Conservation (phyloP, 768 basidiomycete genomes). For the Trametes punicea region DNA sequence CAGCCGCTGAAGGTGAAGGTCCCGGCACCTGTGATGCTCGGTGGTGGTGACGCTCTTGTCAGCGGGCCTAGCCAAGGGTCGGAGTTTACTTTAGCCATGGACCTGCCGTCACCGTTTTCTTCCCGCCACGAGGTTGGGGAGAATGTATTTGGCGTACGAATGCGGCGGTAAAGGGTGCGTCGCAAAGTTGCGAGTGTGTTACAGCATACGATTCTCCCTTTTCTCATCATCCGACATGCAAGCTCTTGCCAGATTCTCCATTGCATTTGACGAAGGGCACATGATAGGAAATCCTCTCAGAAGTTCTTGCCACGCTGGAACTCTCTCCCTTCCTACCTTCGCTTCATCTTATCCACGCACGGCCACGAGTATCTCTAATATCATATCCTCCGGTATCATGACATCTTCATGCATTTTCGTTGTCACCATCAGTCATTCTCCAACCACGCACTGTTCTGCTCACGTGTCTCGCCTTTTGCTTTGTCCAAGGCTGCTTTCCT, state of each 20-base stretch:
- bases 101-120: conserved; percentile 17
- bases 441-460: not conserved
- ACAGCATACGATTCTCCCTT: too few relatives aligned
- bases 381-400: conserved; percentile 17
- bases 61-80: not conserved
- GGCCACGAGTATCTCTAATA: conserved; percentile 3
- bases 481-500: conserved; percentile 12
- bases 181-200: too few relatives aligned
- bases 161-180: not conserved
- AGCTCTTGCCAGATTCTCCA: too few relatives aligned
- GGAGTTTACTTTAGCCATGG: conserved; percentile 29
- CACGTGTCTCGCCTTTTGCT: not conserved
- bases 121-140: conserved; percentile 10
- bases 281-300: not conserved
- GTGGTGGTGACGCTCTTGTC: not conserved
- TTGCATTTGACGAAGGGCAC: conserved; percentile 1
- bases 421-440: not conserved
- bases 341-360: not conserved
- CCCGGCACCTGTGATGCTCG: conserved; percentile 18
- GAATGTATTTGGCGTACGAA: not conserved
- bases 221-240: too few relatives aligned
- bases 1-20: conserved; percentile 16
- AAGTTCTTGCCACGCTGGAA: not conserved
- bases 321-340: not conserved
- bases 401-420: not conserved